These are phyloP conservation scores for Balamuthia mandrillaris DNA, from an alignment of 208 protist species.

Conservation along the genomic window DNA sequence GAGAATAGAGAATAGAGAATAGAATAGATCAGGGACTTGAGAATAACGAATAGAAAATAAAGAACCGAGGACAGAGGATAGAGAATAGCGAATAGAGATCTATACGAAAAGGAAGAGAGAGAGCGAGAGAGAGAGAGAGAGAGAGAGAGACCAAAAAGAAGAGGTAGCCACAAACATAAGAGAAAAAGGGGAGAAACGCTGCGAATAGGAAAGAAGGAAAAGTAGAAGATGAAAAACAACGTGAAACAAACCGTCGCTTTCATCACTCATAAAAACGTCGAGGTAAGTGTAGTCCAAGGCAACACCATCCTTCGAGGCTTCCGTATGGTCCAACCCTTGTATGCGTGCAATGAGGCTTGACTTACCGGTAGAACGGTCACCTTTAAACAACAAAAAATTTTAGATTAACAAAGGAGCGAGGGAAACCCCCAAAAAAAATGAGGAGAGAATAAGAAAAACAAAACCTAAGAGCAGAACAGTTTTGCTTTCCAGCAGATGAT, in stretches of 20 bases:
- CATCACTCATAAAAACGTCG: slow-evolving; percentile 4
- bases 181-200: neutral
- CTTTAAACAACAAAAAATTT: neutral
- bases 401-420: neutral
- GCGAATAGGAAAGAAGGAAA: neutral
- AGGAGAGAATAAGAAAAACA: neutral
- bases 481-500: neutral
- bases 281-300: neutral
- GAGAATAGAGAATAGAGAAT: neutral
- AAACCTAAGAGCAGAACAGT: neutral
- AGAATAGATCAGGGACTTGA: too few relatives aligned
- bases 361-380: neutral
- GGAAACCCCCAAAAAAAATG: neutral
- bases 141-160: neutral
- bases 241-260: neutral
- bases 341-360: neutral
- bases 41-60: too few relatives aligned
- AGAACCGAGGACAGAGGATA: neutral
- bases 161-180: neutral
- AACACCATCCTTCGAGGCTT: neutral
- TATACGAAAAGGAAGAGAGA: neutral
- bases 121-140: neutral
- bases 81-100: neutral
- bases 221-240: too few relatives aligned
- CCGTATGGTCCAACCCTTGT: neutral